Conservation (phyloP, 768 basidiomycete genomes). For the Serendipita indica region DNA sequence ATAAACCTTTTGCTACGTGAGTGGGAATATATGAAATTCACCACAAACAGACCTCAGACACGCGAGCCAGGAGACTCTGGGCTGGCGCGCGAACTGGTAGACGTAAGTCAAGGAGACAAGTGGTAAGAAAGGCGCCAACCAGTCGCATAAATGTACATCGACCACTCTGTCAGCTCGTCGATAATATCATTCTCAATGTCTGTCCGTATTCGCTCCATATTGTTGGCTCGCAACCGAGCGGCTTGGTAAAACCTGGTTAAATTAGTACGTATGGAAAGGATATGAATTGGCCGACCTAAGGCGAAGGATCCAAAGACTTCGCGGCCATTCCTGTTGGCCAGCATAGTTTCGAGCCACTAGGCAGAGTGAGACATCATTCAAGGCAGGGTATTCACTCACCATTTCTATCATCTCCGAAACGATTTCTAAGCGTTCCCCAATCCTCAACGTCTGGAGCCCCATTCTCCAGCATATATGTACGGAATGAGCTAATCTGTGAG, state of each 20-base stretch:
- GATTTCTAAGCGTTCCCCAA: constrained; percentile 12
- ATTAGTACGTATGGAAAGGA: background rate
- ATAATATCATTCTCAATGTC: constrained; percentile 46
- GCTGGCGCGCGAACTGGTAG: background rate
- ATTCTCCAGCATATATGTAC: constrained; percentile 60
- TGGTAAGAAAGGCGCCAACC: constrained; percentile 19
- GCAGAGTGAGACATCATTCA: constrained; percentile 8
- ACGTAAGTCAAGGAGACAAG: background rate
- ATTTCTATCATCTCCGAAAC: constrained; percentile 13
- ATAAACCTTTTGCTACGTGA: constrained; percentile 31
- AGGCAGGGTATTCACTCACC: constrained; percentile 9
- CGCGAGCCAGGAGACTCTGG: background rate
- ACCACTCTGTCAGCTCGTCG: constrained; percentile 62
- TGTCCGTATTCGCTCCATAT: constrained; percentile 49
- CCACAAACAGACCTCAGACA: background rate
- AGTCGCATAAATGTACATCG: constrained; percentile 57
- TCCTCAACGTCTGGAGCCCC: constrained; percentile 29
- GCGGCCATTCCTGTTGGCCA: constrained; percentile 62
- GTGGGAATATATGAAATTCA: background rate
- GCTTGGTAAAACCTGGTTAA: constrained; percentile 29
- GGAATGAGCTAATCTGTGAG: constrained; percentile 45
- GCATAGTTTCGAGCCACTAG: constrained; percentile 47
- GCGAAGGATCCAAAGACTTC: constrained; percentile 50
- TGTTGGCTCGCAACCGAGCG: constrained; percentile 55
- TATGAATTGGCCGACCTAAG: constrained; percentile 34